Evolutionary conservation across 805 yeast genomes (phyloP), one percentile per base, ranked within the genome.

Genomic region (Brettanomyces custersianus): DNA sequence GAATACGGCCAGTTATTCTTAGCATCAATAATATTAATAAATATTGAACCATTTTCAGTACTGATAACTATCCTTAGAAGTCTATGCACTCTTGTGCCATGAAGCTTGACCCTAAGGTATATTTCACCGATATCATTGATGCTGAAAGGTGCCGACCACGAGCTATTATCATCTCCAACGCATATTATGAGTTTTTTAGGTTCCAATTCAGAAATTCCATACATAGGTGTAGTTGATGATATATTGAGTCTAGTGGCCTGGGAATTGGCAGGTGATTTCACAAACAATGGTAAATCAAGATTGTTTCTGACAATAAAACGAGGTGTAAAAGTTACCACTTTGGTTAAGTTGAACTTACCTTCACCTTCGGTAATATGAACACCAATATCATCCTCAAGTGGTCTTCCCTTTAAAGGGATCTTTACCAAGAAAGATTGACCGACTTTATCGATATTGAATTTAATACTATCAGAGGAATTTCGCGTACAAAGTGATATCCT

Each of bases 1-100:
- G 96, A 84, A 53, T 63, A 92, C 10, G 98, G 99, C 99, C 99
- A 92, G 40, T 70, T 65, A 40, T 77, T 70, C 24, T 74, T 73
- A 2, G 94, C 92, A 51, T 77, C 77, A 29, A 70, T 71, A 25
- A 90, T 55, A 44, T 78, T 80, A 32, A 92, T 70, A 49, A 86
- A 88, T 15, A 94, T 62, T 0, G 95, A 75, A 0, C 95, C 87
- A 30, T 75, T 72, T 42, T 88, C 95, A n/a, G 86, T 63, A 24
- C 80, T 54, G 19, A 86, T 72, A 39, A 81, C 88, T 20, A 85
- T 71, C 50, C 82, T 77, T 23, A 87, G 57, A 27, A 92, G 63
- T 19, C 70, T 65, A 49, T 84, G 94, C 0, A 84, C 84, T 30
- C 46, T 49, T 11, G 70, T 61, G n/a, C 69, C 69, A 20, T 70